Conservation (phyloP, 495 filamentous ascomycete species). For the Neurospora sp. region DNA sequence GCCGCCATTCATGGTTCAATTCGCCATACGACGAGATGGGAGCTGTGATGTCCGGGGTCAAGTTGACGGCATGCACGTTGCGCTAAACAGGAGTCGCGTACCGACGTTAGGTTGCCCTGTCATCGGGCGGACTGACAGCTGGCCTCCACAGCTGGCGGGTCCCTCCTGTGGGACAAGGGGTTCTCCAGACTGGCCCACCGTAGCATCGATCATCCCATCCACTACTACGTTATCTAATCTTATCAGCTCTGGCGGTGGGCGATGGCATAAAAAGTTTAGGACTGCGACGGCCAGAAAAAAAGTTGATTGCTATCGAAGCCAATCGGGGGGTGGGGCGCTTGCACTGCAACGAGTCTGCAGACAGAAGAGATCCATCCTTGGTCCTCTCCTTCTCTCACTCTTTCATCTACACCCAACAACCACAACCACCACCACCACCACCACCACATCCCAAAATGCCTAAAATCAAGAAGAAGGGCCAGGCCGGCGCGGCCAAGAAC, state of each 20-base stretch:
- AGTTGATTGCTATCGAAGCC: neutral
- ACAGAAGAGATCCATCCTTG: neutral
- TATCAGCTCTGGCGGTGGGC: constrained; percentile 12
- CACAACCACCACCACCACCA: neutral
- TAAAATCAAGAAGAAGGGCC: constrained; percentile 91
- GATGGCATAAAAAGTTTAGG: constrained; percentile 20
- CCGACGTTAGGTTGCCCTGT: neutral
- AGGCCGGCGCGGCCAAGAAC: constrained; percentile 90
- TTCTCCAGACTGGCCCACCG: neutral
- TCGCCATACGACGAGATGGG: constrained; percentile 16
- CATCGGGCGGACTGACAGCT: neutral
- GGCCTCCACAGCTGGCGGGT: constrained; percentile 1
- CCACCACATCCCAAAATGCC: constrained; percentile 46
- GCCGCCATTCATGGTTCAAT: constrained; percentile 35
- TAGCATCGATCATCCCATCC: neutral
- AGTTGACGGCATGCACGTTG: neutral
- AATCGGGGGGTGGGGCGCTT: too few relatives aligned
- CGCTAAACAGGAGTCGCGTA: neutral
- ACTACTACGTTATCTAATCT: neutral
- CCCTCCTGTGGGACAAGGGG: neutral
- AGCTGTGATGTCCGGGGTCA: neutral
- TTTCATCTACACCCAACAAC: neutral
- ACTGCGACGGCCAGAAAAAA: neutral
- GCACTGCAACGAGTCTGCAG: neutral
- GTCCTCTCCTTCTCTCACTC: constrained; percentile 9